Evolutionary conservation across 73 alveolate genomes (phyloP).

Genomic region (Tetrahymena thermophila): DNA sequence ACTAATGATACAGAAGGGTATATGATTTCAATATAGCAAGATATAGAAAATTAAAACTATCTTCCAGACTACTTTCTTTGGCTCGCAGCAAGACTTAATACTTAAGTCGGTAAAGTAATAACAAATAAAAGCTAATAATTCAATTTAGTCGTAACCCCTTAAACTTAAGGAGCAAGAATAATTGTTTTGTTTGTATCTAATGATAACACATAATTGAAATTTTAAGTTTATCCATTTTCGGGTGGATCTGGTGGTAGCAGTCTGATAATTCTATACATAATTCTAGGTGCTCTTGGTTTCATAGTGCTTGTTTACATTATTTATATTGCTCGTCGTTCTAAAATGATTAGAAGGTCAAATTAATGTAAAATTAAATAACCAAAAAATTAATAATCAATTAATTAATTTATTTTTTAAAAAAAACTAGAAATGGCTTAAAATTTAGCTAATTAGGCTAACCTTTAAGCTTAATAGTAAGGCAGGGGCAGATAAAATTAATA

Average conservation of each 20-base stretch:
- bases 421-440: not conserved
- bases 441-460: not conserved
- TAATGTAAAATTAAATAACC: not conserved
- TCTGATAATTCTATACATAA: not conserved
- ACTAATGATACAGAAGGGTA: not conserved
- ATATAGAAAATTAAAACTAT: not conserved
- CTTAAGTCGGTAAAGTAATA: not conserved
- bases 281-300: not conserved
- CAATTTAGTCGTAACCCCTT: not conserved
- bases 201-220: not conserved
- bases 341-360: not conserved
- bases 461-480: not conserved
- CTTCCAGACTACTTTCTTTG: not conserved
- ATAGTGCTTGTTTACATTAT: not conserved
- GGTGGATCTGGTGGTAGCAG: not conserved
- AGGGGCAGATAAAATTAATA: not conserved
- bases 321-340: not conserved
- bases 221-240: not conserved
- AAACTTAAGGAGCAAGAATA: not conserved
- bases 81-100: not conserved
- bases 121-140: not conserved
- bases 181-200: not conserved
- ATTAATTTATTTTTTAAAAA: not conserved
- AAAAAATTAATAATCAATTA: not conserved
- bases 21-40: not conserved